A percentile compares a stretch with the other conserved stretches of the same genome.
Conservation (phyloP, 169 alveolate species). For the Condylostoma magnum region DNA sequence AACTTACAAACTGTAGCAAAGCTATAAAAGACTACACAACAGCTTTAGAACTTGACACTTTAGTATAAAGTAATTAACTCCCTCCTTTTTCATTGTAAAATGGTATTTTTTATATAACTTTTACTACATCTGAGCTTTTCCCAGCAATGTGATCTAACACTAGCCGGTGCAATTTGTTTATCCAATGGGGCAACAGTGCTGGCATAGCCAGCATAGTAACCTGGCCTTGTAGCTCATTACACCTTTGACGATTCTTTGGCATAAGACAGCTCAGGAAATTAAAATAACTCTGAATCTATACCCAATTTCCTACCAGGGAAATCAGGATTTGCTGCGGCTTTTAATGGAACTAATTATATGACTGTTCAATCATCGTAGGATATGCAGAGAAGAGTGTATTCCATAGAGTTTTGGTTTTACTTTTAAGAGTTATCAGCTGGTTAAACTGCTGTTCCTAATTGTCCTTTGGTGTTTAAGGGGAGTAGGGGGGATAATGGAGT, state of each 20-base stretch:
- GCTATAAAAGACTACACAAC: constrained; percentile 70
- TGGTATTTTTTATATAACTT: too few species aligned
- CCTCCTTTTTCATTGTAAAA: too few species aligned
- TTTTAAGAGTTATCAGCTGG: neutral
- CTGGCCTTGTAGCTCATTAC: constrained; percentile 4
- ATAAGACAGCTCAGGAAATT: constrained; percentile 14
- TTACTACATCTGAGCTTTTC: too few species aligned
- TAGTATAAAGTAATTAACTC: too few species aligned
- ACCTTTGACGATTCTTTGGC: constrained; percentile 25
- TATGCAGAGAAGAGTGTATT: neutral
- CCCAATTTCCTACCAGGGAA: neutral
- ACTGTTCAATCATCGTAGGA: neutral
- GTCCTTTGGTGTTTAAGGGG: constrained; percentile 39
- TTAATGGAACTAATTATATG: neutral
- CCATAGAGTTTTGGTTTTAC: constrained; percentile 21
- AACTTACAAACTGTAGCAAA: constrained; percentile 59
- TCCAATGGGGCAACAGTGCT: constrained; percentile 1
- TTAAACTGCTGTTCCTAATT: neutral
- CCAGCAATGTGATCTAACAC: too few species aligned
- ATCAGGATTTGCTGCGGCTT: neutral
- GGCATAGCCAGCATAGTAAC: neutral
- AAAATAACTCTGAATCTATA: neutral
- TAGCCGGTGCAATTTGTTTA: constrained; percentile 15
- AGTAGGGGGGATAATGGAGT: neutral
- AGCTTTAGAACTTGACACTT: constrained; percentile 71